Evolutionary conservation across 805 yeast genomes (phyloP), one percentile per base, ranked within the genome.

Genomic region (Blastobotrys mokoenaii): DNA sequence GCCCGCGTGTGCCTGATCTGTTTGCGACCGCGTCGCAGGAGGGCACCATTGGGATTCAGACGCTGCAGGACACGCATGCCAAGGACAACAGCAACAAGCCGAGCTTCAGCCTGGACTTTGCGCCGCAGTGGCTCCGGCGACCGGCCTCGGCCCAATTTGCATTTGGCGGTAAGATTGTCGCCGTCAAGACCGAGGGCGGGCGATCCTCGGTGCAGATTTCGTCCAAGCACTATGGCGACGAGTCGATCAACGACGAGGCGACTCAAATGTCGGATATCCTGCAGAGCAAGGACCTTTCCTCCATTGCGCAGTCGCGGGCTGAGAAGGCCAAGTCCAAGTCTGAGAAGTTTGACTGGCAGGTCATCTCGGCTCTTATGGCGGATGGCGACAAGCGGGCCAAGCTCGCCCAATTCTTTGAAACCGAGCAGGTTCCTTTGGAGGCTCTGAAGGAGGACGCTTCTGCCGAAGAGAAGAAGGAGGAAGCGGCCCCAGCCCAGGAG

Each of bases 131-230:
- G 98, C 74, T 86, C 49, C 76, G 77, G 50, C 73, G 82, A 52
- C 87, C 87, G 10, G 71, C 76, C 3, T 72, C 82, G 41, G 96
- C 82, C 11, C 69, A 79, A 2, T 93, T 94, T 72, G 97, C 95
- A 0, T 90, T 88, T 67, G 98, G 98, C 49, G 95, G 96, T 44
- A 87, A 86, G 66, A 62, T 93, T 35, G 89, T 83, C 3, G 63
- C 71, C 10, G 78, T 82, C 27, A 56, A 62, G 32, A 65, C 68
- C 8, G 67, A 71, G 8, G 67, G 69, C 40, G 71, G 70, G 16
- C 59, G 58, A 55, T 69, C 78, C 22, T 46, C 63, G 5, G 62
- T 53, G n/a, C 27, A 78, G 15, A 61, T 62, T 18, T 57, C 68
- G 18, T 58, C 68, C 18, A 75, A 73, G 53, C 62, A 73, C 20